Conservation (phyloP, 192 early-diverging fungal species). For the Haplosporangium gracile region DNA sequence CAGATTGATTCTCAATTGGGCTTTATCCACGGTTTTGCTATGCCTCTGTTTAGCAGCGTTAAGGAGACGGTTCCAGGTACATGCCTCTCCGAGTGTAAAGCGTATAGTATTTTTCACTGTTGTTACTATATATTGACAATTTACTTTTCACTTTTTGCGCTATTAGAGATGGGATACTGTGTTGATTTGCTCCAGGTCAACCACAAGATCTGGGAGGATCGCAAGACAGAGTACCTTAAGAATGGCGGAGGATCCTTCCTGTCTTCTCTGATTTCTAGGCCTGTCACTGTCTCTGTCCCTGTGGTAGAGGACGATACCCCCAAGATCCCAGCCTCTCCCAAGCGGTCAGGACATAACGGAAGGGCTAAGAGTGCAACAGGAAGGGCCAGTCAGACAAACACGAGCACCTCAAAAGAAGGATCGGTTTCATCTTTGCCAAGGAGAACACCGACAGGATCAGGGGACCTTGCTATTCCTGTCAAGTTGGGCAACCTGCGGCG, state of each 20-base stretch:
- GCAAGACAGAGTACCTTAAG: conserved; percentile 49
- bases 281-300: neutral
- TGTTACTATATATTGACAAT: neutral
- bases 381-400: neutral
- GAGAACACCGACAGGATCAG: neutral
- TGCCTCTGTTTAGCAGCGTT: conserved; percentile 64
- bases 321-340: conserved; percentile 2
- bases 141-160: neutral
- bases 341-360: neutral
- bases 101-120: neutral
- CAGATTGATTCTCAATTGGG: conserved; percentile 67
- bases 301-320: conserved; percentile 10
- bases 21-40: conserved; percentile 66
- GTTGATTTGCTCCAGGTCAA: conserved; percentile 52
- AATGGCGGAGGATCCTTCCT: conserved; percentile 14
- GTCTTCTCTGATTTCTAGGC: neutral
- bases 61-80: conserved; percentile 62
- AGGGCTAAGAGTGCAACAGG: conserved; percentile 5
- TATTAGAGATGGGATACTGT: conserved; percentile 56
- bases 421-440: neutral
- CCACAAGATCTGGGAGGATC: conserved; percentile 49
- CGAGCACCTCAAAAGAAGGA: neutral
- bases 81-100: no score
- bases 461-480: neutral
- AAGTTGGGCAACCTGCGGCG: conserved; percentile 6